Conservation (phyloP, 1,284 basidiomycete species). For the Austroboletus niveus region DNA sequence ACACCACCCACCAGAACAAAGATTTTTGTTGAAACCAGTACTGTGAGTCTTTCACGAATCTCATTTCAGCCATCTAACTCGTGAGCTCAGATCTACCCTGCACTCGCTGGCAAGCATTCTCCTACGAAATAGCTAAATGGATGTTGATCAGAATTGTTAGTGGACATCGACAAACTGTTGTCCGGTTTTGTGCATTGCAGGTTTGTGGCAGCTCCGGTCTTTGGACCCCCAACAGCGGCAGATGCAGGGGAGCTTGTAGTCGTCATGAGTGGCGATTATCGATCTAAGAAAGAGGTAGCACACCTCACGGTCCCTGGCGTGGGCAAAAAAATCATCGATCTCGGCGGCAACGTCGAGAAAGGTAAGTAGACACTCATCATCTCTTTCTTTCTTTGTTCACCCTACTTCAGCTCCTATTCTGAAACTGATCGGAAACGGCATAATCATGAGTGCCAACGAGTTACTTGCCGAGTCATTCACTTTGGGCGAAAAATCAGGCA, state of each 20-base stretch:
- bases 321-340: slow-evolving; percentile 72
- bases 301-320: slow-evolving; percentile 77
- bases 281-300: slow-evolving; percentile 78
- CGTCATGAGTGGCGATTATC: slow-evolving; percentile 81
- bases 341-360: slow-evolving; percentile 77
- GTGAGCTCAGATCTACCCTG: slow-evolving; percentile 59
- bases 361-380: slow-evolving; percentile 37
- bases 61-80: slow-evolving; percentile 5
- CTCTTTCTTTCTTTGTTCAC: background rate
- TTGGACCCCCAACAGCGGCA: slow-evolving; percentile 72
- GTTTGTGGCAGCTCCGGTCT: slow-evolving; percentile 79
- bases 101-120: slow-evolving; percentile 54
- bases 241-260: slow-evolving; percentile 70
- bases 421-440: slow-evolving; percentile 77
- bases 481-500: slow-evolving; percentile 81
- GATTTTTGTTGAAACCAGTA: slow-evolving; percentile 82
- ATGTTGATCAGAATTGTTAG: slow-evolving; percentile 29
- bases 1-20: slow-evolving; percentile 48
- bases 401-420: slow-evolving; percentile 59
- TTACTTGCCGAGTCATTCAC: slow-evolving; percentile 81
- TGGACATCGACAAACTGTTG: slow-evolving; percentile 71
- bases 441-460: slow-evolving; percentile 72
- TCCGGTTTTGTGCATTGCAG: slow-evolving; percentile 59
- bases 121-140: background rate
- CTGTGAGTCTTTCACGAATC: slow-evolving; percentile 43